Base-by-base conservation (phyloP, 2,329 filamentous ascomycete species). In the Colletotrichum sp. region DNA sequence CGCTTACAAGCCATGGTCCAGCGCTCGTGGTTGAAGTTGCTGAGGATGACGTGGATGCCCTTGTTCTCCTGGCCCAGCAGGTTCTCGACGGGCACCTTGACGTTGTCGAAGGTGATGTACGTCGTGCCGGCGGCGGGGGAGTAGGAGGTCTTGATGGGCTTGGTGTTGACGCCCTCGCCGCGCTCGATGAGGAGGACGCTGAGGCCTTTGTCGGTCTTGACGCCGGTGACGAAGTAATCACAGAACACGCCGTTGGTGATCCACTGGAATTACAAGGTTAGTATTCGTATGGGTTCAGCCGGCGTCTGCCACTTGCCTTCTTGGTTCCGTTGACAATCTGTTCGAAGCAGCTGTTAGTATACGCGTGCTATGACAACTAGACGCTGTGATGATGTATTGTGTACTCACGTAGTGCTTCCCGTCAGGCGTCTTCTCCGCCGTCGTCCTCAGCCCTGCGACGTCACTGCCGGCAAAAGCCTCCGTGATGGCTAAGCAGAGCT, bases 11-110 rank as follows among this genome's bases (percentile, higher is more conserved):
- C 88, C 93, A 96, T 95, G 85, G 90, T 93, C 89, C 94, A 95
- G 36, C 94, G 90, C 86, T 96, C 94, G 85, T 97, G 94, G 88
- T 97, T 97, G 87, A 97, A 97, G 86, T 97, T 97, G 85, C 91
- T 92, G 82, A 97, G 87, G 81, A 97, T 95, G 34, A 97, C 94
- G 77, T 93, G 90, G 81, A 97, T 96, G 8, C 95, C 95, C 86
- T 96, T 94, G 88, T 97, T 92, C 85, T 97, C 95, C 82, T 94
- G 88, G 76, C 95, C 95, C 8, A 98, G 87, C 18, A 97, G 87
- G 84, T 97, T 93, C 82, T 92, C 90, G 0, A 92, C 93, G 0
- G 95, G 95, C 0, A 97, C 95, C 87, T 95, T 96, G 84, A 96
- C 95, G 79, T 97, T 94, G 85, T 96, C 94, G 83, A 95, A 96